Evolutionary conservation across 2,329 filamentous ascomycete genomes (phyloP).

Genomic region (Didymella exigua): DNA sequence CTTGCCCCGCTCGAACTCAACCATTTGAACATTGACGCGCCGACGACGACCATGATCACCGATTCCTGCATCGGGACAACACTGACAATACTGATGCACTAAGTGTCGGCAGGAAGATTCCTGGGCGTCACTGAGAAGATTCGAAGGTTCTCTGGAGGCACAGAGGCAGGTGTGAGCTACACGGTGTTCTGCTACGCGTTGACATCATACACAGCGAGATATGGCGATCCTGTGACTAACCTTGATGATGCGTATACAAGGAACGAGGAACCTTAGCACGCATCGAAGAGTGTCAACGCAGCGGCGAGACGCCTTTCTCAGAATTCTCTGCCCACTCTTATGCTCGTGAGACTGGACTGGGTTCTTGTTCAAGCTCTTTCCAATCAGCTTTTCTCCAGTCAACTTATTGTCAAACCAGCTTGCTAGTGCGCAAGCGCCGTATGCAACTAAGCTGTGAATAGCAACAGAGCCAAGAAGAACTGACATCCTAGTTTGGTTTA

Average conservation of each 20-base stretch:
- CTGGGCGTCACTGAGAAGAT: not conserved
- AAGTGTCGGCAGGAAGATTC: not conserved
- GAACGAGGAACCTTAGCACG: not conserved
- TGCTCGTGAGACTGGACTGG: not conserved
- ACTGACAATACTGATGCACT: not conserved
- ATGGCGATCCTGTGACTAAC: not conserved
- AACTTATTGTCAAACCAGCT: not conserved
- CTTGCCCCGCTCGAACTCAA: not conserved
- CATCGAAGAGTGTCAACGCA: not conserved
- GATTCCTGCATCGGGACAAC: not conserved
- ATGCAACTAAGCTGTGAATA: not conserved
- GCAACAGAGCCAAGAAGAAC: not conserved
- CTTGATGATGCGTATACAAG: not conserved
- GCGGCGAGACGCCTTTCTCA: not conserved
- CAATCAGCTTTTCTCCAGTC: not conserved
- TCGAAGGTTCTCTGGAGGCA: not conserved
- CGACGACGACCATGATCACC: no score
- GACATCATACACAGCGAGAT: not conserved
- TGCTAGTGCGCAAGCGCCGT: not conserved
- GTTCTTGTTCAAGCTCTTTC: not conserved
- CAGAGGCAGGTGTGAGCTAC: not conserved
- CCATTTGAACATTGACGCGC: no score
- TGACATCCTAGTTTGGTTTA: not conserved
- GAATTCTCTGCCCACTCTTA: not conserved
- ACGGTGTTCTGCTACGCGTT: not conserved